phyloP scores from a whole-genome alignment of 192 early-diverging fungal species.

The Mortierella antarctica region DNA sequence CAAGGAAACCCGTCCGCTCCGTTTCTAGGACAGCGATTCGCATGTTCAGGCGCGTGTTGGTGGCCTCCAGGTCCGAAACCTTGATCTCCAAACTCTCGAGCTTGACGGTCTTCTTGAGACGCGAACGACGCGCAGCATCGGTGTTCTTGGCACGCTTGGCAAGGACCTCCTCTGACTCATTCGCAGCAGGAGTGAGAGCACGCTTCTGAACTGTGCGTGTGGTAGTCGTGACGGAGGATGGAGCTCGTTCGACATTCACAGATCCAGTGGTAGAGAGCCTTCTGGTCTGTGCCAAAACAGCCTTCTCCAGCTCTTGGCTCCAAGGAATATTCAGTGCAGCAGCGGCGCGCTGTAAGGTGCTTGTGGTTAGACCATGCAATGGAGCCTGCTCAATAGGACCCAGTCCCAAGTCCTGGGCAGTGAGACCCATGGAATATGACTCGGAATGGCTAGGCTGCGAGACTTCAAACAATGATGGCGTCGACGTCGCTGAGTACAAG shows the following conservation, averaged over 20 bases:
- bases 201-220: conserved; percentile 3
- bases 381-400: not conserved
- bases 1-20: conserved; percentile 53
- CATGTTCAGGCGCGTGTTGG: conserved; percentile 62
- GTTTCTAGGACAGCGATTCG: conserved; percentile 62
- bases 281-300: conserved; percentile 4
- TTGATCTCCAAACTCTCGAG: conserved; percentile 64
- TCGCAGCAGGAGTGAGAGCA: conserved; percentile 3
- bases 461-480: conserved; percentile 10
- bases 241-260: not conserved
- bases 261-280: not conserved
- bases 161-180: conserved; percentile 28
- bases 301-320: conserved; percentile 16
- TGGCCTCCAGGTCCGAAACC: conserved; percentile 62
- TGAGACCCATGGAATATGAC: not conserved
- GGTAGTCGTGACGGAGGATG: not conserved
- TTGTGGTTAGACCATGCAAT: conserved; percentile 1
- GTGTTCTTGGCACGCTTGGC: conserved; percentile 64
- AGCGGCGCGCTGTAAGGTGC: conserved; percentile 19
- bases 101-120: conserved; percentile 62
- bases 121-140: conserved; percentile 72
- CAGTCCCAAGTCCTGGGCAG: not conserved
- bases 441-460: not conserved
- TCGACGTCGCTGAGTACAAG: not conserved
- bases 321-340: conserved; percentile 32